These are phyloP conservation scores for Sclerotinia sclerotiorum DNA, from an alignment of 2,329 filamentous ascomycete genomes.

Conservation along the genomic window DNA sequence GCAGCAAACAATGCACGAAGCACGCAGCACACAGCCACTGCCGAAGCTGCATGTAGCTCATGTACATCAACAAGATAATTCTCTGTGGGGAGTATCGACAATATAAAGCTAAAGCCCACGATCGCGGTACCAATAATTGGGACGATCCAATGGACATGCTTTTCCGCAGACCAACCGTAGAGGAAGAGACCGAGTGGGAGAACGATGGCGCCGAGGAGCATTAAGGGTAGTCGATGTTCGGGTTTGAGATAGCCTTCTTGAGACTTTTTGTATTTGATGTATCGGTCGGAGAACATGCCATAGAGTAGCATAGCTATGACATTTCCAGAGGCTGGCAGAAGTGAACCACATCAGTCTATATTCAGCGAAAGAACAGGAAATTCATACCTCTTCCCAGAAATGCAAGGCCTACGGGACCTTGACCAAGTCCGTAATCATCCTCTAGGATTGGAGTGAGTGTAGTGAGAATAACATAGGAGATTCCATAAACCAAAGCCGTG, in stretches of 20 bases:
- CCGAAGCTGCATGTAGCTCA: too few species aligned
- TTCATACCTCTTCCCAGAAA: slow-evolving; percentile 43
- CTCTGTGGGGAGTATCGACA: too few species aligned
- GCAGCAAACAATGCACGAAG: too few species aligned
- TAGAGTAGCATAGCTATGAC: neutral
- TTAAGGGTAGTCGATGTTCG: slow-evolving; percentile 35
- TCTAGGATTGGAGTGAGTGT: slow-evolving; percentile 43
- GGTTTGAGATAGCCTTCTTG: slow-evolving; percentile 32
- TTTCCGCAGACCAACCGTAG: too few species aligned
- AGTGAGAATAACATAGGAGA: slow-evolving; percentile 43
- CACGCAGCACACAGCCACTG: too few species aligned
- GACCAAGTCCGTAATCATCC: slow-evolving; percentile 40
- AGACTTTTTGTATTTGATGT: slow-evolving; percentile 13
- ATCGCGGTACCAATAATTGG: too few species aligned
- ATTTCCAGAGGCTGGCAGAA: neutral
- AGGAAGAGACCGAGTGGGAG: too few species aligned
- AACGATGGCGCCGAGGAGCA: too few species aligned
- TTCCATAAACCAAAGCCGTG: slow-evolving; percentile 41
- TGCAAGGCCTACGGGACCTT: slow-evolving; percentile 40
- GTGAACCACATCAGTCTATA: neutral
- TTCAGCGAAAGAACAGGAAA: slow-evolving; percentile 27
- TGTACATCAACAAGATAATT: too few species aligned
- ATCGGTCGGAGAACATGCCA: slow-evolving; percentile 1
- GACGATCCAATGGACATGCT: too few species aligned
- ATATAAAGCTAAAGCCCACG: too few species aligned